Conservation (phyloP, 805 yeast genomes). For the Ogataea henricii region DNA sequence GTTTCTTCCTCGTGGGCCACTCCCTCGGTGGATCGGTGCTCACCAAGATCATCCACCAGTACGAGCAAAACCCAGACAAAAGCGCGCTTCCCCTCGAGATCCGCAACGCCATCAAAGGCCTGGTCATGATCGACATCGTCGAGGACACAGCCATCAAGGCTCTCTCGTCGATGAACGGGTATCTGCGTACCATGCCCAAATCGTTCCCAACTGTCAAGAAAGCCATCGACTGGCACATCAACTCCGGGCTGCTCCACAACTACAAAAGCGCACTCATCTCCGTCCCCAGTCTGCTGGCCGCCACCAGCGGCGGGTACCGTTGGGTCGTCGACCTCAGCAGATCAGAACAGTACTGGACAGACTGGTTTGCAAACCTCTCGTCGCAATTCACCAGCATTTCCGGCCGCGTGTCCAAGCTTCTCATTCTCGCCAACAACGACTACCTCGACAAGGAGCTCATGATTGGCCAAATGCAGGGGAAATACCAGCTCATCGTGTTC, state of each 20-base stretch:
- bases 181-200: conserved; percentile 65
- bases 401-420: conserved; percentile 56
- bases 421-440: conserved; percentile 87
- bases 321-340: conserved; percentile 69
- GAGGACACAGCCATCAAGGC: conserved; percentile 88
- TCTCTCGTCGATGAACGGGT: conserved; percentile 63
- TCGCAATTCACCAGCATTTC: conserved; percentile 41
- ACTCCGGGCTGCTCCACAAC: conserved; percentile 54
- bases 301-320: conserved; percentile 18
- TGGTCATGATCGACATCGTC: conserved; percentile 85
- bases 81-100: conserved; percentile 11
- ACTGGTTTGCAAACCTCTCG: conserved; percentile 81
- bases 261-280: conserved; percentile 67
- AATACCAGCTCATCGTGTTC: conserved; percentile 84
- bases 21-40: conserved; percentile 90
- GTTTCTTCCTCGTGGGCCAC: conserved; percentile 76
- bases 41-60: conserved; percentile 47
- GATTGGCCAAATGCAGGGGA: conserved; percentile 98
- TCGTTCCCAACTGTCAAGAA: conserved; percentile 50
- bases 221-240: conserved; percentile 86
- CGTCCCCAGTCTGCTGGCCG: conserved; percentile 66
- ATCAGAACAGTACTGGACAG: conserved; percentile 72
- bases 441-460: conserved; percentile 81
- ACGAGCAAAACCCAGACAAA: conserved; percentile 13
- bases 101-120: conserved; percentile 52